Evolutionary conservation across 345 rosid genomes (phyloP).

Genomic region (Cardamine chenopodiifolia): DNA sequence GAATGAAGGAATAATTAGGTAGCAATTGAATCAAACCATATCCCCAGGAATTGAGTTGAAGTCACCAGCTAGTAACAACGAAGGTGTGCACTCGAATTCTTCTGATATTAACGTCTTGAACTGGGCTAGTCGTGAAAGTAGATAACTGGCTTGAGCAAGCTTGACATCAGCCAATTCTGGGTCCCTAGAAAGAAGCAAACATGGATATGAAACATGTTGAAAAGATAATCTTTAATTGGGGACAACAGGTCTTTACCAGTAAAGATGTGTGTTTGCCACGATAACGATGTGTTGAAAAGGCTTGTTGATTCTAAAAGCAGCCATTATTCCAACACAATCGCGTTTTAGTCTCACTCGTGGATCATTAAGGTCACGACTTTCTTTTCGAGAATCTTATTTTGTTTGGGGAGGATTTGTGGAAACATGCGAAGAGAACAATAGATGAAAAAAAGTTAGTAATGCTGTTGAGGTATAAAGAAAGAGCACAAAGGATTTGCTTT

Average conservation of each 20-base stretch:
- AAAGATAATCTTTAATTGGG: constrained; percentile 8
- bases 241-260: constrained; percentile 58
- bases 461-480: constrained; percentile 33
- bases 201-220: background rate
- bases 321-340: constrained; percentile 90
- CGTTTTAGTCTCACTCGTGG: constrained; percentile 78
- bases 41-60: constrained; percentile 92
- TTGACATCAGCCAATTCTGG: constrained; percentile 90
- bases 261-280: constrained; percentile 86
- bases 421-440: constrained; percentile 22
- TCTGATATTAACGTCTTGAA: constrained; percentile 61
- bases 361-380: constrained; percentile 76
- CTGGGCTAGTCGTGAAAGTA: constrained; percentile 61
- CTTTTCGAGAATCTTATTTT: constrained; percentile 44
- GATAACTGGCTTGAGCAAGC: constrained; percentile 94
- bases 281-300: constrained; percentile 58
- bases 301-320: constrained; percentile 78
- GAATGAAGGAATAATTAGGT: background rate
- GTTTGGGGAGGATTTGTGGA: constrained; percentile 11
- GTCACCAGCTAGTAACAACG: constrained; percentile 79
- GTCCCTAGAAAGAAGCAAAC: constrained; percentile 62
- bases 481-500: constrained; percentile 15
- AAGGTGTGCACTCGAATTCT: constrained; percentile 63
- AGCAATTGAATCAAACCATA: constrained; percentile 50
- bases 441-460: constrained; percentile 15